Percentiles rank a stretch among this genome's conserved stretches.
phyloP scores from a whole-genome alignment of 495 filamentous ascomycete genomes.

The Halenospora varia region DNA sequence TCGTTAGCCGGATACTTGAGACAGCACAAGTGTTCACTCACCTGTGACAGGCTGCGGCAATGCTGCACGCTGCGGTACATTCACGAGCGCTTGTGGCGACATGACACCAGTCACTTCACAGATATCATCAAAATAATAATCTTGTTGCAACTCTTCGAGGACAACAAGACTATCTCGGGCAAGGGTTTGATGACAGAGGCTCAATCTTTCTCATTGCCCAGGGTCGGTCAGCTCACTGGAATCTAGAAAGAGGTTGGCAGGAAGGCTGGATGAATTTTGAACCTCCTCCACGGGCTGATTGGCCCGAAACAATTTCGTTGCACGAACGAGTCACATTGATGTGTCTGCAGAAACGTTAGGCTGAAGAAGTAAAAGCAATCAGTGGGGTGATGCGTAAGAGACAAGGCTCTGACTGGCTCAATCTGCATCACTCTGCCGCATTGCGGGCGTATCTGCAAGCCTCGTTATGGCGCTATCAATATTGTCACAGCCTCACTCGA shows the following conservation, averaged over 20 bases:
- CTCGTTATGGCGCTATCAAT: background rate
- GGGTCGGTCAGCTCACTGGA: no score
- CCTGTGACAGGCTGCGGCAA: no score
- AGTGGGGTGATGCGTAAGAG: background rate
- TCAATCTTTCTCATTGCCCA: no score
- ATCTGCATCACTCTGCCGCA: background rate
- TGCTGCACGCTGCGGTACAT: no score
- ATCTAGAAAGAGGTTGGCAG: background rate
- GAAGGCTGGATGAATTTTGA: background rate
- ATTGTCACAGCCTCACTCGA: background rate
- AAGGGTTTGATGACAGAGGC: no score
- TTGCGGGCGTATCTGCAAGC: background rate
- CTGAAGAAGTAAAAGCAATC: background rate
- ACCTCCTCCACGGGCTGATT: background rate
- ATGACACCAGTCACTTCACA: no score
- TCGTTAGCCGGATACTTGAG: no score
- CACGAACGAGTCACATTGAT: background rate
- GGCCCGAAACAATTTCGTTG: background rate
- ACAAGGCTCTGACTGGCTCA: background rate
- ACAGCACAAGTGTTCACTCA: no score
- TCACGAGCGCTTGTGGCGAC: no score
- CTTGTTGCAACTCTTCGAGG: no score
- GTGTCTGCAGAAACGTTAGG: background rate
- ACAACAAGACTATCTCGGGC: no score
- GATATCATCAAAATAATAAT: no score